These are phyloP conservation scores for Tulasnella sp. DNA, from an alignment of 768 basidiomycete genomes.

Conservation along the genomic window DNA sequence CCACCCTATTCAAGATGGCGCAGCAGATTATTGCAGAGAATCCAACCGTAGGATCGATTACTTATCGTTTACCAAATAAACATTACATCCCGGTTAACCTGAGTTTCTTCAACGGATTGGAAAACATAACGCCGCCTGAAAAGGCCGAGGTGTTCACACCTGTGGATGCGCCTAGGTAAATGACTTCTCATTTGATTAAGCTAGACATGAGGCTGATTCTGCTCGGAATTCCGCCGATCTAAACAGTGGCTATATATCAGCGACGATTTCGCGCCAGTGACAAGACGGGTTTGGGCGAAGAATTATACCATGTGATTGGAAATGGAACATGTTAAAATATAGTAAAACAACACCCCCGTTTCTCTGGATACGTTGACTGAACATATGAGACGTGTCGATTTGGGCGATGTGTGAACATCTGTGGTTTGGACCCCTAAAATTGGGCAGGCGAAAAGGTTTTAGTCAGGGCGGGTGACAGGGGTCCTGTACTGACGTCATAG, in stretches of 20 bases:
- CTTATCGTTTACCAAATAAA: conserved; percentile 80
- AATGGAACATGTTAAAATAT: too few relatives aligned
- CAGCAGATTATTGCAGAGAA: conserved; percentile 59
- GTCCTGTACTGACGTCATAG: conserved; percentile 3
- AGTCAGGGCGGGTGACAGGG: background rate
- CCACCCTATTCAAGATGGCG: conserved; percentile 84
- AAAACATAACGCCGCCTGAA: conserved; percentile 28
- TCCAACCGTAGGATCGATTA: conserved; percentile 41
- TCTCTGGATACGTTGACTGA: too few relatives aligned
- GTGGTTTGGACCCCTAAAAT: too few relatives aligned
- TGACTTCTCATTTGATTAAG: background rate
- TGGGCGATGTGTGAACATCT: too few relatives aligned
- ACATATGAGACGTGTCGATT: too few relatives aligned
- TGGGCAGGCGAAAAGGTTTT: too few relatives aligned
- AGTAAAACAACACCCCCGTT: too few relatives aligned
- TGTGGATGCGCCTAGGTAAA: conserved; percentile 69
- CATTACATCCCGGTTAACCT: conserved; percentile 88
- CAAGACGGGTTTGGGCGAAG: too few relatives aligned
- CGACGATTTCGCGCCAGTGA: too few relatives aligned
- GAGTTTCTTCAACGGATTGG: conserved; percentile 24
- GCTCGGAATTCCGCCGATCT: background rate
- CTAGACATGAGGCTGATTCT: conserved; percentile 3
- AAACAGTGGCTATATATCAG: too few relatives aligned
- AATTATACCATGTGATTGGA: too few relatives aligned
- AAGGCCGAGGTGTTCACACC: conserved; percentile 81